Percentiles rank a stretch among this genome's conserved stretches.
phyloP scores from a whole-genome alignment of 768 basidiomycete species.

The Solioccasus polychromus region DNA sequence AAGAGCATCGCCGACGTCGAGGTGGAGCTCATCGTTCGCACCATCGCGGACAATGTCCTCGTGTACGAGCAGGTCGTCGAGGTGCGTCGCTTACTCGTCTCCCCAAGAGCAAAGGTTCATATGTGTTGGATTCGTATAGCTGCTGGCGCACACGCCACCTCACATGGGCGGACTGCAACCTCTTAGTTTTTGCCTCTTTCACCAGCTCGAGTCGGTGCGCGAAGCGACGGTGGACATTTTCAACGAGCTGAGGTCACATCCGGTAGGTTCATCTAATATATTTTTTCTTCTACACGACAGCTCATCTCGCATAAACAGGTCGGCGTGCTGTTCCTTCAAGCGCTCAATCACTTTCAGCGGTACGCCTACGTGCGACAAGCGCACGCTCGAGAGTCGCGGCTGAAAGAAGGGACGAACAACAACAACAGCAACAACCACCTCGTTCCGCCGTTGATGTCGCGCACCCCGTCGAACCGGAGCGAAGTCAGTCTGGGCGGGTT shows the following conservation, averaged over 20 bases:
- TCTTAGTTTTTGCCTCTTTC: conserved; percentile 87
- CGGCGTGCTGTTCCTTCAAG: conserved; percentile 72
- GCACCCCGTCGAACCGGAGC: conserved; percentile 46
- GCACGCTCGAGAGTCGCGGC: conserved; percentile 54
- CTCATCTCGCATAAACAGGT: conserved; percentile 45
- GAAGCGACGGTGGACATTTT: conserved; percentile 83
- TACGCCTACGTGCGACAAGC: conserved; percentile 86
- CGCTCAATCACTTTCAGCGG: conserved; percentile 85
- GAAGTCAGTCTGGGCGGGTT: conserved; percentile 41
- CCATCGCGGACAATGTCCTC: conserved; percentile 66
- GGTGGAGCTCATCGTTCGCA: conserved; percentile 68
- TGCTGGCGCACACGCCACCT: conserved; percentile 74
- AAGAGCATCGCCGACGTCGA: conserved; percentile 74
- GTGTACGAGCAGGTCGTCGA: conserved; percentile 89
- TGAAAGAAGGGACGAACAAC: conserved; percentile 25
- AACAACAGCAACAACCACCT: conserved; percentile 32
- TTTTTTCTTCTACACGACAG: not conserved
- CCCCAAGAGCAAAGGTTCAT: not conserved
- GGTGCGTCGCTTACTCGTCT: conserved; percentile 41
- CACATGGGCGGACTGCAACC: conserved; percentile 82
- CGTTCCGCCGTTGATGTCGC: conserved; percentile 32
- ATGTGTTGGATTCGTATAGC: conserved; percentile 40
- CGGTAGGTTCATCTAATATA: conserved; percentile 47
- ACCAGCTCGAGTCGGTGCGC: conserved; percentile 73
- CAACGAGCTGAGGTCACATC: conserved; percentile 69